Base-by-base conservation (phyloP, 805 yeast genomes). In the Tetrapisispora iriomotensis region DNA sequence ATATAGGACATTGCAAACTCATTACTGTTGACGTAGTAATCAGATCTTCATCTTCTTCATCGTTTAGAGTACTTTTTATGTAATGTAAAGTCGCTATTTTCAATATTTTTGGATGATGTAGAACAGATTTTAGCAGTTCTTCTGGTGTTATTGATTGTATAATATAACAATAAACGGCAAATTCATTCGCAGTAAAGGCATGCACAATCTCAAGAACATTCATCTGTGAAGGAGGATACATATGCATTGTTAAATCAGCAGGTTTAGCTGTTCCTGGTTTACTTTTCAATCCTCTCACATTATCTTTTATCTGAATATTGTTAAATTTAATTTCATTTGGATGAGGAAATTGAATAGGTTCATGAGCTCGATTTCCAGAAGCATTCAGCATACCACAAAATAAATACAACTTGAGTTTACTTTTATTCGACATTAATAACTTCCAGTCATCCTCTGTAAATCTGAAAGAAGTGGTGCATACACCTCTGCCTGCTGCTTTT, bases 251-350 rank as follows among this genome's bases (percentile, higher is more conserved):
- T 30, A 90, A 48, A 56, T 88, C 82, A 0, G 85, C 87, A 0
- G 96, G 96, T 44, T 75, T 72, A 1, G 87, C 80, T 0, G 95
- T 79, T 0, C 95, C 95, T 0, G 73, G 72, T 42, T 71, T 74
- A 34, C 80, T 81, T 52, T 85, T 85, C 23, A 87, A 62, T 1
- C 96, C 96, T 40, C 78, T 74, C 2, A 78, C 72, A 43, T 75
- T 75, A 27, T 70, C 77, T 29, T 69, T 70, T 1, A 80, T 53
- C 13, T 56, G 60, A 2, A 46, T 44, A 5, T 67, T 69, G 53
- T 90, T 85, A 29, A 82, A 67, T 29, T 67, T 68, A 3, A 88
- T 64, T 51, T 82, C 94, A 34, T 79, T 63, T 5, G 84, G 85
- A 21, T 63, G 66, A 0, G 97, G 96, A 49, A 76, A 88, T 33